phyloP scores from a whole-genome alignment of 495 filamentous ascomycete genomes.

The Tetracladium marchalianum region DNA sequence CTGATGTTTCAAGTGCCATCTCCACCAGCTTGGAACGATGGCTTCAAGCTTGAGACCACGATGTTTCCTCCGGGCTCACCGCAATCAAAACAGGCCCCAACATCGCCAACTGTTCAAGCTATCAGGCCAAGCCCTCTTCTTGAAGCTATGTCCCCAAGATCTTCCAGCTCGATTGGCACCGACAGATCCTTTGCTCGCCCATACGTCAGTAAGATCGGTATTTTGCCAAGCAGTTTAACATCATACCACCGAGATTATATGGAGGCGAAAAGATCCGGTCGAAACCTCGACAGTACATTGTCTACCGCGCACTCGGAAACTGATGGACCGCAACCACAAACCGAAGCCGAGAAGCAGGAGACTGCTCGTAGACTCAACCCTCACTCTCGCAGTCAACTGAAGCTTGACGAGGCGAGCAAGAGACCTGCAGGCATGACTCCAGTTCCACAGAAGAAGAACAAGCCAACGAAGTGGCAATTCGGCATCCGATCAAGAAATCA shows the following conservation, averaged over 20 bases:
- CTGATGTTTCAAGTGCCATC: slow-evolving; percentile 38
- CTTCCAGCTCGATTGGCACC: slow-evolving; percentile 16
- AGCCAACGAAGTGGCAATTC: slow-evolving; percentile 88
- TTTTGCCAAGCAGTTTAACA: slow-evolving; percentile 82
- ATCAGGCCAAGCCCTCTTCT: slow-evolving; percentile 27
- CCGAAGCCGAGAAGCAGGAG: slow-evolving; percentile 65
- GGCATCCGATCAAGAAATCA: slow-evolving; percentile 90
- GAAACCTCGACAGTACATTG: slow-evolving; percentile 25
- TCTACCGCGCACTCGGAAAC: slow-evolving; percentile 33
- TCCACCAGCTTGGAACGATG: slow-evolving; percentile 33
- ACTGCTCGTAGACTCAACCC: slow-evolving; percentile 70
- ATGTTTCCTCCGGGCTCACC: slow-evolving; percentile 26
- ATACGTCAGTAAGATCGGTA: slow-evolving; percentile 72
- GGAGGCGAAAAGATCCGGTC: slow-evolving; percentile 51
- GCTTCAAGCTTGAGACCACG: slow-evolving; percentile 15
- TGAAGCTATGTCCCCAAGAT: slow-evolving; percentile 18
- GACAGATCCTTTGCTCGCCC: slow-evolving; percentile 33
- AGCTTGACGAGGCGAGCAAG: slow-evolving; percentile 49
- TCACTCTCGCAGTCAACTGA: slow-evolving; percentile 51
- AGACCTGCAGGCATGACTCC: slow-evolving; percentile 58
- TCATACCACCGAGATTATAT: slow-evolving; percentile 85
- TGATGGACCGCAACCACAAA: slow-evolving; percentile 40
- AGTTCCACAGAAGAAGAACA: slow-evolving; percentile 51
- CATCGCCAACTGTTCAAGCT: slow-evolving; percentile 7
- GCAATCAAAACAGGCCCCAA: slow-evolving; percentile 12